Base-by-base conservation (phyloP, 495 filamentous ascomycete species). In the Amniculicola lignicola region DNA sequence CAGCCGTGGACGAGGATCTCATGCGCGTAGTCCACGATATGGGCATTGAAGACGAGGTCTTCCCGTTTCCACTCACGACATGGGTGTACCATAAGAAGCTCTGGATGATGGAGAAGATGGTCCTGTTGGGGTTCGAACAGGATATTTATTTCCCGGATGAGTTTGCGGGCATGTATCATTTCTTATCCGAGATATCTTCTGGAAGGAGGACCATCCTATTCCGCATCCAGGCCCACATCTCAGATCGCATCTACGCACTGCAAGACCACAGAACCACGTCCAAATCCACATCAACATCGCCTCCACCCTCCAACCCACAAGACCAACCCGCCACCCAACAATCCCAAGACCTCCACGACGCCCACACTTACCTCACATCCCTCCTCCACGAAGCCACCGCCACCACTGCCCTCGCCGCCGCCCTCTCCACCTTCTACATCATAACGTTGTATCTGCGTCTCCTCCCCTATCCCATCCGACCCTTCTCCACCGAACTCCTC, bases 91-190 rank as follows among this genome's bases (percentile, higher is more conserved):
- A 89, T 48, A 86, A 95, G 64, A 97, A 95, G 67, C 77, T 96
- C 1, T 80, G 77, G 7, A 82, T 93, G 61, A 87, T 96, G 80
- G 85, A 91, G 54, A 86, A 84, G 75, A 85, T 93, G 39, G 76
- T 96, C 11, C 89, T 96, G 68, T 83, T 96, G 47, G 93, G 93
- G n/a, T 96, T 99, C 66, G 93, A 97, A 69, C 82, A 95, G 15
- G 83, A 90, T 7, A 82, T 95, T 22, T 97, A 97, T 65, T 82
- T 88, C 19, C 79, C 84, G 1, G 87, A 95, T 67, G 93, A 99
- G 71, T 75, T 93, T 5, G 80, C 84, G 11, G 83, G 81, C 14
- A 96, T 96, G 88, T 96, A 95, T 67, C 92, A 87, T 84, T 94
- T 88, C 38, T 61, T 69, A 5, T 41, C 36, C 12, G n/a, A 4